Percentiles rank a stretch among this genome's conserved stretches.
Evolutionary conservation across 2,329 filamentous ascomycete species (phyloP).

Genomic region (Tympanopsis confertula): DNA sequence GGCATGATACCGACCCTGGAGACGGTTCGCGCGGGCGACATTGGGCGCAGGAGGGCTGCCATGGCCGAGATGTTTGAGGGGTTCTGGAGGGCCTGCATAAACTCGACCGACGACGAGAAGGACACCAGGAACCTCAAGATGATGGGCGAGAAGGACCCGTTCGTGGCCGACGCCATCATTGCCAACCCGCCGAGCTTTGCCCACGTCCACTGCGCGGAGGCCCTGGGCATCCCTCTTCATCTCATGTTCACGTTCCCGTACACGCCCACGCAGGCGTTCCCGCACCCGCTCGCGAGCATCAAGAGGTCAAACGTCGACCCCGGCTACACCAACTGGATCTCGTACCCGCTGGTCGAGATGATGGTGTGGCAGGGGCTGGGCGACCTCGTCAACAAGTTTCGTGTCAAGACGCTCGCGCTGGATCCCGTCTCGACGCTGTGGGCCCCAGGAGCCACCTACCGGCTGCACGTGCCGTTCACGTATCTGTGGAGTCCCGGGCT

Average conservation of each 20-base stretch:
- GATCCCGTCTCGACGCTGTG: slow-evolving; percentile 67
- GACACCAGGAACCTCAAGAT: slow-evolving; percentile 50
- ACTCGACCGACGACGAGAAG: slow-evolving; percentile 57
- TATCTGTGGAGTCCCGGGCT: slow-evolving; percentile 62
- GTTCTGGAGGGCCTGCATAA: slow-evolving; percentile 70
- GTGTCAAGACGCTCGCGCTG: slow-evolving; percentile 55
- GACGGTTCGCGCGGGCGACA: slow-evolving; percentile 62
- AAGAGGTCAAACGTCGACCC: slow-evolving; percentile 61
- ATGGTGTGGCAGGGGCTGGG: slow-evolving; percentile 86
- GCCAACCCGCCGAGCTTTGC: slow-evolving; percentile 72
- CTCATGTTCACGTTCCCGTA: slow-evolving; percentile 87
- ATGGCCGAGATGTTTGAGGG: slow-evolving; percentile 79
- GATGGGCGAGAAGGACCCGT: slow-evolving; percentile 49
- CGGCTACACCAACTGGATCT: slow-evolving; percentile 69
- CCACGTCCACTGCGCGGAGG: slow-evolving; percentile 70
- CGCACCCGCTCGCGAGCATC: slow-evolving; percentile 68
- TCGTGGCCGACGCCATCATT: slow-evolving; percentile 70
- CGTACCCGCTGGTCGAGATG: slow-evolving; percentile 70
- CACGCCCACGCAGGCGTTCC: slow-evolving; percentile 63
- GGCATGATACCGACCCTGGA: slow-evolving; percentile 66
- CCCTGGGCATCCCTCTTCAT: slow-evolving; percentile 65
- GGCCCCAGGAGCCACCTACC: slow-evolving; percentile 63
- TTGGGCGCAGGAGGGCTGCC: slow-evolving; percentile 50
- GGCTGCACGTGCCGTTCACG: slow-evolving; percentile 64
- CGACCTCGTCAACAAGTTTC: slow-evolving; percentile 66